Evolutionary conservation across 306 rosid species (phyloP).

Genomic region (Medicago arabica): DNA sequence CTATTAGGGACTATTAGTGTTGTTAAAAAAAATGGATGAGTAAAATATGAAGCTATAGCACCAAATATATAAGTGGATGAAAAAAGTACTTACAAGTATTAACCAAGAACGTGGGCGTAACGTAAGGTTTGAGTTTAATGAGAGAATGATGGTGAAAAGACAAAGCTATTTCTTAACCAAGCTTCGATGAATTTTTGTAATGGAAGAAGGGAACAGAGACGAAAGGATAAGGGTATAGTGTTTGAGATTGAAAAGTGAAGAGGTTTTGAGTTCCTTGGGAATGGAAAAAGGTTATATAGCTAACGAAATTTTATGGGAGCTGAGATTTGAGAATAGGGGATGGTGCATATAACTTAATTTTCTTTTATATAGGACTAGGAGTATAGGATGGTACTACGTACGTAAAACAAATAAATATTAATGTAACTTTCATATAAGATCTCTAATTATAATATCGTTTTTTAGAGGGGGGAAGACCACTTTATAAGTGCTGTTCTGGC

Average conservation of each 20-base stretch:
- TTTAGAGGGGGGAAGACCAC: not conserved
- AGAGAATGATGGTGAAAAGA: slow-evolving; percentile 3
- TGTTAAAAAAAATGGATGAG: not conserved
- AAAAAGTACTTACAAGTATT: slow-evolving; percentile 7
- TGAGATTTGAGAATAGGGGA: slow-evolving; percentile 2
- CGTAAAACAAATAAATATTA: not conserved
- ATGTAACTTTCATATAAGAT: not conserved
- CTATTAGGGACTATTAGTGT: not conserved
- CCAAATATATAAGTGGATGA: not conserved
- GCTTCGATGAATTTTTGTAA: slow-evolving; percentile 3
- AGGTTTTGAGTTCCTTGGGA: slow-evolving; percentile 2
- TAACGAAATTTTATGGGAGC: too few species aligned
- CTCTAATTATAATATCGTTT: not conserved
- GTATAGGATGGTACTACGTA: not conserved
- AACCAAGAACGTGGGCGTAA: not conserved
- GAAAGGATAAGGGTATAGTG: not conserved
- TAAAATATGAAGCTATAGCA: not conserved
- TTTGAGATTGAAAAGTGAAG: not conserved
- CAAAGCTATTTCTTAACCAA: not conserved
- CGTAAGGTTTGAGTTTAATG: not conserved
- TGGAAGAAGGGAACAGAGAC: not conserved
- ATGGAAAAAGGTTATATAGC: slow-evolving; percentile 8
- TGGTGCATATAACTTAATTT: not conserved
- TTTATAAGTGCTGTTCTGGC: slow-evolving; percentile 14
- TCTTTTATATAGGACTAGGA: not conserved